Conservation (phyloP, 225 moss, liverwort and hornwort species). For the Physcomitrellopsis africana region DNA sequence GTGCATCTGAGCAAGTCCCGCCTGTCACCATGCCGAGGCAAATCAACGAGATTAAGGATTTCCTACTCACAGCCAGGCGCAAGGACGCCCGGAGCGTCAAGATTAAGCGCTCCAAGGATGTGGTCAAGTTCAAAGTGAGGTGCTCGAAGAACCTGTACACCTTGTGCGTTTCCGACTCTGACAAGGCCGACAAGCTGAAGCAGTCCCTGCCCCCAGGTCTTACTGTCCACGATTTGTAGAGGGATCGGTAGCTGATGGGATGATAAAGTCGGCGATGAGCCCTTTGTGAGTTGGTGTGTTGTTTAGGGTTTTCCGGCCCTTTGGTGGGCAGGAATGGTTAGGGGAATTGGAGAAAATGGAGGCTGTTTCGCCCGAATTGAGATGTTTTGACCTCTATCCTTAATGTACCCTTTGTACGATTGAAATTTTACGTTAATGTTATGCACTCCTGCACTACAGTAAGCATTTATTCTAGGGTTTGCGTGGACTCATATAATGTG, state of each 20-base stretch:
- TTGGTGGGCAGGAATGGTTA: background rate
- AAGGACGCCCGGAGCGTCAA: slow-evolving; percentile 96
- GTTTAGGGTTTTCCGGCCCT: background rate
- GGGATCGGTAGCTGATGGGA: background rate
- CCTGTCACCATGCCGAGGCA: slow-evolving; percentile 73
- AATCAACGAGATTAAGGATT: slow-evolving; percentile 97
- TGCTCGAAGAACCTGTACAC: slow-evolving; percentile 98
- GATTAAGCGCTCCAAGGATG: slow-evolving; percentile 98
- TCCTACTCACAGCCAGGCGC: slow-evolving; percentile 93
- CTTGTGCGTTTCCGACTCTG: slow-evolving; percentile 89
- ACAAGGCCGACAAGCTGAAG: slow-evolving; percentile 99
- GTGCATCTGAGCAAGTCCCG: background rate
- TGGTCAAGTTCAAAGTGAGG: slow-evolving; percentile 95
- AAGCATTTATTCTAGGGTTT: background rate
- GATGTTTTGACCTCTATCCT: background rate
- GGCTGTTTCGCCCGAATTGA: slow-evolving; percentile 15
- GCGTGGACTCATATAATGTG: no score
- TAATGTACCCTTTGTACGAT: slow-evolving; percentile 30
- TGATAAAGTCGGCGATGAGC: no score
- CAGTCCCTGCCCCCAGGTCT: slow-evolving; percentile 93
- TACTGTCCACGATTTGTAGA: slow-evolving; percentile 78
- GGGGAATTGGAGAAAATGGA: slow-evolving; percentile 12
- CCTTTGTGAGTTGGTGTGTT: no score
- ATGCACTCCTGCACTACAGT: background rate
- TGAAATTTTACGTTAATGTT: slow-evolving; percentile 21